A percentile compares a stretch with the other conserved stretches of the same genome.
Evolutionary conservation across 2,329 filamentous ascomycete species (phyloP).

Genomic region (Fusarium proliferatum): DNA sequence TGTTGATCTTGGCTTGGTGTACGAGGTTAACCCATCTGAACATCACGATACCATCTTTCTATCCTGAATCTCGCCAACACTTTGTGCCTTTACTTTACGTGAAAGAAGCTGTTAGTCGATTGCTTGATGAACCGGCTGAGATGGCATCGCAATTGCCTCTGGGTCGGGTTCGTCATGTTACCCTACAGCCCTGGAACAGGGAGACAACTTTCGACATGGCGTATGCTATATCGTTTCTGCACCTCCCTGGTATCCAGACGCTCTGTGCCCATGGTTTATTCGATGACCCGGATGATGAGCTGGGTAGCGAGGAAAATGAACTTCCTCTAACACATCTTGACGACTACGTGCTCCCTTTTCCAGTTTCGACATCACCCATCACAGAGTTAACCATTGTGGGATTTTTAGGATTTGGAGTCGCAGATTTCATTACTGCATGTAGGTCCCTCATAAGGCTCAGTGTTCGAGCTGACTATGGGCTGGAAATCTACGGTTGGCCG

Average conservation of each 20-base stretch:
- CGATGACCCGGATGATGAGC: not conserved
- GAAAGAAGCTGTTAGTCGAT: not conserved
- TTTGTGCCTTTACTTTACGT: not conserved
- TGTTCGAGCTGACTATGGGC: not conserved
- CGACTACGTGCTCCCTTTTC: fast-evolving
- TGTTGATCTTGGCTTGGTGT: not conserved
- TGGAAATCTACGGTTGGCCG: not conserved
- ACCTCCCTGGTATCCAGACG: not conserved
- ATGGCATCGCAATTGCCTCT: fast-evolving
- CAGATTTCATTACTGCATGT: not conserved
- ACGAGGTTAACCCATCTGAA: not conserved
- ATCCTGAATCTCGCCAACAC: fast-evolving
- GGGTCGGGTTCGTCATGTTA: not conserved
- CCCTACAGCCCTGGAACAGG: not conserved
- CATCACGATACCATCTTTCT: fast-evolving
- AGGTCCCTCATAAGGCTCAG: not conserved
- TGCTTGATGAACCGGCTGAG: fast-evolving
- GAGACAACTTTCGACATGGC: not conserved
- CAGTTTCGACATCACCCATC: not conserved
- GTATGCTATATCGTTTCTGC: not conserved
- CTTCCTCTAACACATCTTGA: not conserved
- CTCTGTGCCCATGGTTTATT: not conserved
- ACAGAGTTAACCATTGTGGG: not conserved
- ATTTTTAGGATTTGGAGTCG: not conserved
- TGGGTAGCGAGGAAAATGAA: not conserved